Percentiles rank a stretch among this genome's conserved stretches.
These are phyloP conservation scores for Raphanus raphanistrum DNA, from an alignment of 345 rosid genomes.

Conservation along the genomic window DNA sequence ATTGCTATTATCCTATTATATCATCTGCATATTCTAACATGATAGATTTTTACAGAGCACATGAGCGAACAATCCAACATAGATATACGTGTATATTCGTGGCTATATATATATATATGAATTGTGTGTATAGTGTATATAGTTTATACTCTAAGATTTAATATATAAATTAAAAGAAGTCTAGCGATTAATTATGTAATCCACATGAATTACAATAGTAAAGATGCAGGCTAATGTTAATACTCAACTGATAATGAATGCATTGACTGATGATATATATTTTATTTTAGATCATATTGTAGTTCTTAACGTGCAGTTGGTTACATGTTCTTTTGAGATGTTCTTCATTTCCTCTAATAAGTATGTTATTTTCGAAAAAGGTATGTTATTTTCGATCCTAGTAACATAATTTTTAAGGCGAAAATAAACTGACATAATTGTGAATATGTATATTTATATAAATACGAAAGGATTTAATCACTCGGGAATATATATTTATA, in stretches of 20 bases:
- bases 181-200: not conserved
- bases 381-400: no score
- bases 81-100: constrained; percentile 37
- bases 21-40: constrained; percentile 39
- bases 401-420: no score
- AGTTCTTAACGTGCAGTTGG: no score
- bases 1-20: constrained; percentile 36
- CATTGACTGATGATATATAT: not conserved
- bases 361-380: no score
- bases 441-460: no score
- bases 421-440: no score
- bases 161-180: not conserved
- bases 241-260: not conserved
- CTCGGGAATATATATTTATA: no score
- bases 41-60: constrained; percentile 27
- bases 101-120: not conserved
- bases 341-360: no score
- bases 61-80: constrained; percentile 33
- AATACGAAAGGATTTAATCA: no score
- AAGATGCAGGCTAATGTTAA: not conserved
- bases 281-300: no score
- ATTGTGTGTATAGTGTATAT: not conserved
- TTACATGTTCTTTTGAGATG: no score
- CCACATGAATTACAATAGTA: no score
- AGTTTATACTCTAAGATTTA: not conserved